Conservation (phyloP, 2,329 filamentous ascomycete genomes). For the Beauveria bassiana region DNA sequence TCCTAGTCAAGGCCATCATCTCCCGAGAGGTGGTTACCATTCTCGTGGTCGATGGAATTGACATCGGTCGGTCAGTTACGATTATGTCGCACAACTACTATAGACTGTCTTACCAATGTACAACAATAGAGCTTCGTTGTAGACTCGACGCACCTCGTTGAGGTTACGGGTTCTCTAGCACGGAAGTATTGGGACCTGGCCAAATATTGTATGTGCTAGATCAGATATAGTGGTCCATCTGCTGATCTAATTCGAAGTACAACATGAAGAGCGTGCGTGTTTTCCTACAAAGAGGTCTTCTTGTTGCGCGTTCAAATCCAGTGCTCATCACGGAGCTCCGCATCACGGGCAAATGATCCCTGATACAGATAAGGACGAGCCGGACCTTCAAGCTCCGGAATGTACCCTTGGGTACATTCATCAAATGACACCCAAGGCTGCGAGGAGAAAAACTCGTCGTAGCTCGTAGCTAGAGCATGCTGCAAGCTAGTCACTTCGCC, state of each 20-base stretch:
- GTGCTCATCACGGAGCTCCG: conserved; percentile 1
- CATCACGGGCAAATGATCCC: neutral
- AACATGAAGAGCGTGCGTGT: neutral
- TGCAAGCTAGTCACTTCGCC: conserved; percentile 41
- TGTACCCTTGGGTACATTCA: conserved; percentile 46
- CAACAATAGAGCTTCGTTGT: neutral
- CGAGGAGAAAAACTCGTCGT: conserved; percentile 44
- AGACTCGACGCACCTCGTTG: no score
- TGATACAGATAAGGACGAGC: conserved; percentile 18
- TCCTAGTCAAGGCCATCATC: neutral
- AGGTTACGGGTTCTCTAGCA: neutral
- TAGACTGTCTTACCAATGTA: neutral
- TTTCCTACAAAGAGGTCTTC: neutral
- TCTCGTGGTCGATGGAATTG: neutral
- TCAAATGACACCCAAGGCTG: conserved; percentile 42
- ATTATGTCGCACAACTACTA: neutral
- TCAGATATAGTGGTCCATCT: neutral
- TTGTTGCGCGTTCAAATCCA: neutral
- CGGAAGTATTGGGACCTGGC: neutral
- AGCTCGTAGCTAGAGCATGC: conserved; percentile 40
- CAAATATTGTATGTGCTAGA: neutral
- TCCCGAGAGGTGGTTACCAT: neutral
- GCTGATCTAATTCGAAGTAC: no score
- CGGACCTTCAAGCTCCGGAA: conserved; percentile 47
- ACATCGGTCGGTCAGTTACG: neutral